Evolutionary conservation across 73 alveolate species (phyloP), one percentile per base, ranked within the genome.

Genomic region (Tetrahymena borealis): DNA sequence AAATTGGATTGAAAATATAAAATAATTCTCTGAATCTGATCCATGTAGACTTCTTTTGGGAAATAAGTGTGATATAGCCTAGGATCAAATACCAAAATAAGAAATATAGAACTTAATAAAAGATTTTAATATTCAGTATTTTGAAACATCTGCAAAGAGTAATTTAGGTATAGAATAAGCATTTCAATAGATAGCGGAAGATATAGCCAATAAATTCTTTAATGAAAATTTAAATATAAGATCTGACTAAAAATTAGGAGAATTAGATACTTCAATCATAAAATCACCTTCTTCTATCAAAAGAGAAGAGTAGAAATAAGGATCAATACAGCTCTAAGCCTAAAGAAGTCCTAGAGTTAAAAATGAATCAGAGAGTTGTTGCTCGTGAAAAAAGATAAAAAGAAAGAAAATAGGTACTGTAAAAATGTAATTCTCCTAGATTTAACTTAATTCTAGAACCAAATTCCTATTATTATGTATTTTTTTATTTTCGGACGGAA

Each of bases 1-100:
- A 12, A 95, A 94, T 91, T 97, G 99, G 99, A 92, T 94, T 78
- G 92, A 90, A 79, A 93, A 93, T 40, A 93, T 93, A 9, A 78
- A 93, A 91, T 38, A 93, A 77, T 91, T 40, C 38, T 93, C 96
- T 28, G 85, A 35, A 1, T 60, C 85, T 6, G 85, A 60, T 24
- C 37, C 85, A 60, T 60, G 85, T 60, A 60, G 85, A 60, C n/a
- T 60, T 60, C 85, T 60, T 35, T 35, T 60, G 1, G 85, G 85
- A 60, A 60, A 60, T n/a, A 60, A 60, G 28, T 60, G 85, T 15
- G 85, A 60, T n/a, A 60, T 60, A 60, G n/a, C 85, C 28, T 60
- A 60, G 28, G 28, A 60, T 60, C 31, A 60, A 60, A 60, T 60
- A 24, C 38, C 85, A 1, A 60, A 60, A 35, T 35, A 60, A 60